Conservation (phyloP, 2,329 filamentous ascomycete species). For the Colletotrichum magnum region DNA sequence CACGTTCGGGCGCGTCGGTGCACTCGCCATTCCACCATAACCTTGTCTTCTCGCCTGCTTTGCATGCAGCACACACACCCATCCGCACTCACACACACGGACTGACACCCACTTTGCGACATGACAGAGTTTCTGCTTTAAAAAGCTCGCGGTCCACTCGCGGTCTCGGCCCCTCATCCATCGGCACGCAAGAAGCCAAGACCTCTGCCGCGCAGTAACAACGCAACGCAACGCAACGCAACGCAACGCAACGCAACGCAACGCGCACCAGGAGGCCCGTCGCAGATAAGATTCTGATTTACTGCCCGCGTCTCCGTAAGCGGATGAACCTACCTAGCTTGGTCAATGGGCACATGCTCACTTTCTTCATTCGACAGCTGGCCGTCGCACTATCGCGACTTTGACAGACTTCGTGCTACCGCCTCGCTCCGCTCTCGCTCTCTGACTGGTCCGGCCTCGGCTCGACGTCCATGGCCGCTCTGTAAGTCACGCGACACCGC, state of each 20-base stretch:
- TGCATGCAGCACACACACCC: constrained; percentile 15
- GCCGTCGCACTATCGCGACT: constrained; percentile 17
- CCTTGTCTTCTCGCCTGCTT: constrained; percentile 17
- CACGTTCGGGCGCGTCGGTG: constrained; percentile 16
- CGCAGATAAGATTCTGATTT: constrained; percentile 25
- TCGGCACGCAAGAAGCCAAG: constrained; percentile 12
- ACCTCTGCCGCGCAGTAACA: background rate
- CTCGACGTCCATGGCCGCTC: constrained; percentile 16
- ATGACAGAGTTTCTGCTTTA: constrained; percentile 22
- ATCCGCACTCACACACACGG: background rate
- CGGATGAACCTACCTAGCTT: constrained; percentile 36
- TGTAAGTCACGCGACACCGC: constrained; percentile 11
- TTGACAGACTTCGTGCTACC: constrained; percentile 9
- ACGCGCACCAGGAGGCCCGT: constrained; percentile 11
- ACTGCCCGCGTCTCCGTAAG: constrained; percentile 28
- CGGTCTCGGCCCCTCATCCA: constrained; percentile 13
- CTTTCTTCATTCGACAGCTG: constrained; percentile 31
- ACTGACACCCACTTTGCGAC: constrained; percentile 4
- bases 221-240: background rate
- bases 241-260: background rate
- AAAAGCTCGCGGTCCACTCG: constrained; percentile 1
- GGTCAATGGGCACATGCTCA: constrained; percentile 34
- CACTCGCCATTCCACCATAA: constrained; percentile 13
- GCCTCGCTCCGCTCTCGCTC: background rate
- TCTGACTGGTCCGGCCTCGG: constrained; percentile 24